Evolutionary conservation across 2,329 filamentous ascomycete genomes (phyloP).

Genomic region (Capronia coronata): DNA sequence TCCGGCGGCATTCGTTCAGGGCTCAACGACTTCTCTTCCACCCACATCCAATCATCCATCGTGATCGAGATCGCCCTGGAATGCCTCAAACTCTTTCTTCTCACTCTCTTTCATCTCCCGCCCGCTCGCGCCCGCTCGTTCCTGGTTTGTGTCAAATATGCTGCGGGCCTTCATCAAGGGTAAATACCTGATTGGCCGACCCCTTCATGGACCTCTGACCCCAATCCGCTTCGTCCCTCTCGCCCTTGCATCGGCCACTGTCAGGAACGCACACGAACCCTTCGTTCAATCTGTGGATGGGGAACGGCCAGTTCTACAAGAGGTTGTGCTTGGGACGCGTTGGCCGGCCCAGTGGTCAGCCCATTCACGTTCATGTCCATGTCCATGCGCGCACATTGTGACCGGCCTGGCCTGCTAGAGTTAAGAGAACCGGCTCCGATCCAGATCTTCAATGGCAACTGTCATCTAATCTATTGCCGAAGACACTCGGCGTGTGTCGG

Average conservation of each 20-base stretch:
- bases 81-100: no score
- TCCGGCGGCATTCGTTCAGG: neutral
- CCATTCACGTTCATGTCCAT: no score
- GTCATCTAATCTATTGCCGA: neutral
- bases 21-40: neutral
- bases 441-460: no score
- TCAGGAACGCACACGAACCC: neutral
- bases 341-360: no score
- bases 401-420: no score
- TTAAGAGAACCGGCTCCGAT: neutral
- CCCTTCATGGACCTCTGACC: neutral
- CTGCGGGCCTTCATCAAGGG: neutral
- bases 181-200: neutral
- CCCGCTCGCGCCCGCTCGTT: slow-evolving; percentile 8
- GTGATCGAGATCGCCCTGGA: slow-evolving; percentile 9
- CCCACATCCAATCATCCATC: slow-evolving; percentile 14
- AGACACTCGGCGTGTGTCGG: neutral
- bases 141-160: slow-evolving; percentile 10
- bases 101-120: neutral
- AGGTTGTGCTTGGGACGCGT: neutral
- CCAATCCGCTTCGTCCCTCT: neutral
- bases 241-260: neutral
- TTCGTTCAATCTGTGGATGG: no score
- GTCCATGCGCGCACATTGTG: no score
- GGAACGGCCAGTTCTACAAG: neutral